Evolutionary conservation across 2,329 filamentous ascomycete species (phyloP).

Genomic region (Monosporascus cannonballus): DNA sequence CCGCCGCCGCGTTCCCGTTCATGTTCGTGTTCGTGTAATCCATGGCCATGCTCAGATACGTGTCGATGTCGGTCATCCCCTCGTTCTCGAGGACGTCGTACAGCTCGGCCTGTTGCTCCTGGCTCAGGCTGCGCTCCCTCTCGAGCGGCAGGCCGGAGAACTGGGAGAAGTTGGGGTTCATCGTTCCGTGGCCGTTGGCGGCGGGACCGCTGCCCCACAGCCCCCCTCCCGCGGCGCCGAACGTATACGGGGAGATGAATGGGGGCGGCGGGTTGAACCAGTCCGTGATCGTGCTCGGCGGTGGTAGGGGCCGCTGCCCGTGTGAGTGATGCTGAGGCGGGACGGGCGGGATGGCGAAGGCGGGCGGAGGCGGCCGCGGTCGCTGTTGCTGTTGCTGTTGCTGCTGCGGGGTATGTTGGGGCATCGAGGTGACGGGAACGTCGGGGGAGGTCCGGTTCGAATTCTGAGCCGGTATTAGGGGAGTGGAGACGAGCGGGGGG

Average conservation of each 20-base stretch:
- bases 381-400: slow-evolving; percentile 14
- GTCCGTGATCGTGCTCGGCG: slow-evolving; percentile 32
- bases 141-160: slow-evolving; percentile 30
- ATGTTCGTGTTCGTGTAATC: slow-evolving; percentile 6
- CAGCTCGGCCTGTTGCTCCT: slow-evolving; percentile 76
- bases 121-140: slow-evolving; percentile 64
- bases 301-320: slow-evolving; percentile 38
- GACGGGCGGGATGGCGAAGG: slow-evolving; percentile 35
- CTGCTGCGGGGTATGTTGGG: slow-evolving; percentile 9
- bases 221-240: slow-evolving; percentile 34
- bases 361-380: slow-evolving; percentile 19
- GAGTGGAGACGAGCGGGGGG: slow-evolving; percentile 18
- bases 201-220: slow-evolving; percentile 30
- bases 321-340: slow-evolving; percentile 28
- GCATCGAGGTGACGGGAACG: slow-evolving; percentile 11
- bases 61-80: slow-evolving; percentile 56
- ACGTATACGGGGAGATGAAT: slow-evolving; percentile 48
- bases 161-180: slow-evolving; percentile 17
- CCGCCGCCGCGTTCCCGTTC: background rate
- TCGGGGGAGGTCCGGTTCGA: slow-evolving; percentile 16
- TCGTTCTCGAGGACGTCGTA: slow-evolving; percentile 74
- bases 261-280: slow-evolving; percentile 50
- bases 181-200: slow-evolving; percentile 16
- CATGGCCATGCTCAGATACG: slow-evolving; percentile 44
- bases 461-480: slow-evolving; percentile 16